A percentile compares a stretch with the other conserved stretches of the same genome.
These are phyloP conservation scores for Diophrys appendiculata DNA, from an alignment of 73 alveolate species.

Conservation along the genomic window DNA sequence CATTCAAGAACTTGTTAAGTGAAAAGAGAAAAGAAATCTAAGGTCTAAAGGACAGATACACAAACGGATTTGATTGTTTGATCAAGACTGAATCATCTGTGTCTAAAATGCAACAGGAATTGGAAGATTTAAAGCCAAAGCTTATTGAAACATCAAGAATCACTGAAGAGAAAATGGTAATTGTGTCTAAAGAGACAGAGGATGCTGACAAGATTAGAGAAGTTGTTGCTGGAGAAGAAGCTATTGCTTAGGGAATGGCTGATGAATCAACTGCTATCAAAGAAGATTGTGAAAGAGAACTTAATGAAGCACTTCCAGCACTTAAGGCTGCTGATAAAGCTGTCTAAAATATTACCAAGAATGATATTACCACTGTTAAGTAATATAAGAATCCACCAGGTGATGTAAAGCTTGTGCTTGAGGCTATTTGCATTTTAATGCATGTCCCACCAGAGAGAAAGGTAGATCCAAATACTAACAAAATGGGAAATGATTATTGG, in stretches of 20 bases:
- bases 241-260: slow-evolving; percentile 87
- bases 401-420: slow-evolving; percentile 80
- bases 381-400: slow-evolving; percentile 74
- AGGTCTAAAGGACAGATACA: slow-evolving; percentile 89
- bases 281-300: slow-evolving; percentile 92
- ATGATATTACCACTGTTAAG: slow-evolving; percentile 70
- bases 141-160: slow-evolving; percentile 93
- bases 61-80: slow-evolving; percentile 90
- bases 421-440: slow-evolving; percentile 90
- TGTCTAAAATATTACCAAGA: slow-evolving; percentile 62
- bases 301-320: slow-evolving; percentile 90
- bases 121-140: slow-evolving; percentile 95
- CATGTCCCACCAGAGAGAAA: slow-evolving; percentile 80
- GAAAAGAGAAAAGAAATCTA: slow-evolving; percentile 88
- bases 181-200: slow-evolving; percentile 90
- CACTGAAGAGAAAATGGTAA: slow-evolving; percentile 95
- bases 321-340: slow-evolving; percentile 76
- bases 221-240: slow-evolving; percentile 89
- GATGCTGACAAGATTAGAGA: slow-evolving; percentile 97
- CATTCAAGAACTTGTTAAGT: slow-evolving; percentile 93
- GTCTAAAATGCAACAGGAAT: slow-evolving; percentile 94
- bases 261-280: slow-evolving; percentile 90
- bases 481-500: slow-evolving; percentile 85
- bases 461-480: slow-evolving; percentile 72
- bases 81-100: slow-evolving; percentile 96